These are phyloP conservation scores for Akanthomyces uredinophilus DNA, from an alignment of 2,329 filamentous ascomycete genomes.

Conservation along the genomic window DNA sequence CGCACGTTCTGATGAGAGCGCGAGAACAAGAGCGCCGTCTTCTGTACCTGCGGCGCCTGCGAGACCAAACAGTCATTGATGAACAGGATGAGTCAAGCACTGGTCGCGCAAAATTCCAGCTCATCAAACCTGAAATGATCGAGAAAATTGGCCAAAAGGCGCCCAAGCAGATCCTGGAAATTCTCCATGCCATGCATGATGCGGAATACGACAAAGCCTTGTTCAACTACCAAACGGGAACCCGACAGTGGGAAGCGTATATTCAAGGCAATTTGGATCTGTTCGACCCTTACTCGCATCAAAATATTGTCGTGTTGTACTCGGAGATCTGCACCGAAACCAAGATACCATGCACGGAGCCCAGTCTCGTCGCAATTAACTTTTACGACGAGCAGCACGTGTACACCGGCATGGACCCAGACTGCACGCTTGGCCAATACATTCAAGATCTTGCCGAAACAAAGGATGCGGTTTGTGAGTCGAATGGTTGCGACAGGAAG, in stretches of 20 bases:
- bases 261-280: slow-evolving; percentile 82
- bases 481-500: slow-evolving; percentile 78
- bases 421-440: slow-evolving; percentile 92
- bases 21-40: slow-evolving; percentile 85
- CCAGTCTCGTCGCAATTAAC: slow-evolving; percentile 80
- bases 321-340: slow-evolving; percentile 91
- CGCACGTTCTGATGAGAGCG: slow-evolving; percentile 86
- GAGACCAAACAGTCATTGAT: slow-evolving; percentile 66
- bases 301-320: slow-evolving; percentile 92
- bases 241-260: slow-evolving; percentile 93
- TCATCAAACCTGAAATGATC: slow-evolving; percentile 95
- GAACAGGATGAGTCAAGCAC: slow-evolving; percentile 55
- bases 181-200: slow-evolving; percentile 90
- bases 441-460: slow-evolving; percentile 81
- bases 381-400: slow-evolving; percentile 94
- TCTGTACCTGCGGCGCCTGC: slow-evolving; percentile 73
- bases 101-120: slow-evolving; percentile 70
- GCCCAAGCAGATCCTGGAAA: slow-evolving; percentile 83
- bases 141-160: slow-evolving; percentile 75
- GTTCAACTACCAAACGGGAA: slow-evolving; percentile 91
- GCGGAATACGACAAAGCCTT: slow-evolving; percentile 94
- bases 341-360: slow-evolving; percentile 88
- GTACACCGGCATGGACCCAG: slow-evolving; percentile 65
- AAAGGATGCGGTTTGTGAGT: slow-evolving; percentile 71
- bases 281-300: slow-evolving; percentile 92